phyloP scores from a whole-genome alignment of 1,139 yeast genomes.

The Magnusiomyces sp. region DNA sequence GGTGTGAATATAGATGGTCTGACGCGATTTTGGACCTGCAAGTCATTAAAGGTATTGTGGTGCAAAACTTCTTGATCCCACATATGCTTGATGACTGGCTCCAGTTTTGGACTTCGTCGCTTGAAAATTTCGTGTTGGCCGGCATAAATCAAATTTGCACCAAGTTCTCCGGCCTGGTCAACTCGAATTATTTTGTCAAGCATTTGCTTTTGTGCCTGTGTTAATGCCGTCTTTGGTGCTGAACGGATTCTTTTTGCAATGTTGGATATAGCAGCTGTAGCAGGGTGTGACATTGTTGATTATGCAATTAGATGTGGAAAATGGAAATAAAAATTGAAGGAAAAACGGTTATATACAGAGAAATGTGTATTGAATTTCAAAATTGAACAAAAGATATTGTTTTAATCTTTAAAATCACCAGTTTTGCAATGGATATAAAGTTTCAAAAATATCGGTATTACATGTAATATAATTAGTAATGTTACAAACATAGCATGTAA shows the following conservation, averaged over 20 bases:
- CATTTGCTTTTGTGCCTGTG: conserved; percentile 40
- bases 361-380: background rate
- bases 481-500: too few relatives aligned
- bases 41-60: conserved; percentile 69
- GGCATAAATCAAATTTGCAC: conserved; percentile 86
- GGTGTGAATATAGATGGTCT: conserved; percentile 90
- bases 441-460: too few relatives aligned
- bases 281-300: background rate
- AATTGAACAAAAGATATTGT: background rate
- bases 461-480: too few relatives aligned
- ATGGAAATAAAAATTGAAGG: background rate
- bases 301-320: background rate
- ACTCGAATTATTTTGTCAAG: conserved; percentile 76
- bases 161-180: conserved; percentile 98
- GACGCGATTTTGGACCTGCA: conserved; percentile 71
- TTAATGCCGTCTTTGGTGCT: conserved; percentile 2
- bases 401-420: too few relatives aligned
- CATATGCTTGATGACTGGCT: conserved; percentile 76
- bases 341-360: background rate
- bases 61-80: conserved; percentile 97
- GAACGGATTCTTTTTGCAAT: conserved; percentile 9
- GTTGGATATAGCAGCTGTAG: conserved; percentile 8
- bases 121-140: conserved; percentile 82
- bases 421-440: too few relatives aligned
- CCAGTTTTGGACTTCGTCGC: conserved; percentile 45